These are phyloP conservation scores for Colletotrichum orchidophilum DNA, from an alignment of 2,329 filamentous ascomycete genomes.

Conservation along the genomic window DNA sequence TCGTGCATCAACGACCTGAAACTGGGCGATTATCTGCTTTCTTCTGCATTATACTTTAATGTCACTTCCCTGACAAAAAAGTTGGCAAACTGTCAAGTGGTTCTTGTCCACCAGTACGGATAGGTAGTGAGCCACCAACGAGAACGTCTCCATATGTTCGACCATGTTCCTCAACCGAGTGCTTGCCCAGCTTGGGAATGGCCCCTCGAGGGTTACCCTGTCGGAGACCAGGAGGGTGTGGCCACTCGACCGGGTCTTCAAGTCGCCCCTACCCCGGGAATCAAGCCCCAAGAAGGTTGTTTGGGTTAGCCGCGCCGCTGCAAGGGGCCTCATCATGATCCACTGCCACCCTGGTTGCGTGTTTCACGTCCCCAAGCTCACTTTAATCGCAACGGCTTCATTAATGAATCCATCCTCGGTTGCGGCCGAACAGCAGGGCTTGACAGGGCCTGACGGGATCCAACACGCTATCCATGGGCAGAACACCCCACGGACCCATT, in stretches of 20 bases:
- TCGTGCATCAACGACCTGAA: slow-evolving; percentile 25
- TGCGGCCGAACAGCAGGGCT: slow-evolving; percentile 27
- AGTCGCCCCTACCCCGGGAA: slow-evolving; percentile 1
- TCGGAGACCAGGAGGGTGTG: neutral
- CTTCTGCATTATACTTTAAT: neutral
- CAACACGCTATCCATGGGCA: neutral
- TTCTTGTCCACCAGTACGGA: neutral
- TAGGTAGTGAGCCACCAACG: neutral
- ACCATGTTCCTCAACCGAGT: slow-evolving; percentile 13
- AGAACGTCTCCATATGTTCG: neutral
- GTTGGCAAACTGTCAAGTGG: neutral
- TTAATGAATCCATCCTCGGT: slow-evolving; percentile 26
- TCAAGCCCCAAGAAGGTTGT: slow-evolving; percentile 25
- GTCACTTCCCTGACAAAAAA: neutral
- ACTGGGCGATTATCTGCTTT: slow-evolving; percentile 24
- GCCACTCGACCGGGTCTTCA: neutral
- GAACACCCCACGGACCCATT: neutral
- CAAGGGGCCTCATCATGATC: slow-evolving; percentile 14
- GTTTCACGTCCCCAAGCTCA: slow-evolving; percentile 27
- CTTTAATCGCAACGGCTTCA: slow-evolving; percentile 32
- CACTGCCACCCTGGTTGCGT: slow-evolving; percentile 21
- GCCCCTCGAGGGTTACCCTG: neutral
- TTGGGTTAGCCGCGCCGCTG: slow-evolving; percentile 30
- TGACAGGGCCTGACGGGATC: neutral
- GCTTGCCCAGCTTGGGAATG: neutral